A percentile compares a stretch with the other conserved stretches of the same genome.
These are phyloP conservation scores for Rhinocladiella similis DNA, from an alignment of 2,329 filamentous ascomycete genomes.

Conservation along the genomic window DNA sequence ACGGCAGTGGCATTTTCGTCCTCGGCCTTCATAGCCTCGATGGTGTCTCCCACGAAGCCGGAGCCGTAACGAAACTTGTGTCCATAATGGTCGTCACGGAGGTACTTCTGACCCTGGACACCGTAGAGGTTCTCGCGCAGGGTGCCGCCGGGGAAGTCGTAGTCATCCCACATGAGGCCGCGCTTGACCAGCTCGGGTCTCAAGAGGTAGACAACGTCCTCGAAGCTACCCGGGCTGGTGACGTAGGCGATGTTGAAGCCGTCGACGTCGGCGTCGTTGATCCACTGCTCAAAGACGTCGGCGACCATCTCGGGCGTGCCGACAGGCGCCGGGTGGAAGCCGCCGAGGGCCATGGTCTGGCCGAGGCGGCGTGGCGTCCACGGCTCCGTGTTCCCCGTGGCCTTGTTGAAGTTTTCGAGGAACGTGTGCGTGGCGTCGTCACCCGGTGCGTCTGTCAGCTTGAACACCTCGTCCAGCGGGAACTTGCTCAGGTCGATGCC, in stretches of 20 bases:
- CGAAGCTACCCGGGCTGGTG: constrained; percentile 66
- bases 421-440: too few relatives aligned
- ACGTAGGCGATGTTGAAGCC: constrained; percentile 71
- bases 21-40: too few relatives aligned
- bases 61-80: too few relatives aligned
- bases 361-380: constrained; percentile 48
- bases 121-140: constrained; percentile 36
- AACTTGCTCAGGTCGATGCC: constrained; percentile 58
- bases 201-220: constrained; percentile 65
- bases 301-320: constrained; percentile 65
- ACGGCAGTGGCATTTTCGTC: too few relatives aligned
- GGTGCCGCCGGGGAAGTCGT: constrained; percentile 32
- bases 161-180: constrained; percentile 40
- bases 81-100: too few relatives aligned
- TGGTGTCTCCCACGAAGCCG: too few relatives aligned
- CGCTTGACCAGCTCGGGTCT: constrained; percentile 58
- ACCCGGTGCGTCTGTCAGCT: too few relatives aligned
- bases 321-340: constrained; percentile 36
- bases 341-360: constrained; percentile 40
- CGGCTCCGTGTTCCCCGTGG: too few relatives aligned
- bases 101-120: too few relatives aligned
- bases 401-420: too few relatives aligned
- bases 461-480: constrained; percentile 36
- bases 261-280: constrained; percentile 68
- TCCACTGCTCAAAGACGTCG: constrained; percentile 66